Evolutionary conservation across 192 early-diverging fungal genomes (phyloP).

Genomic region (Mortierella claussenii): DNA sequence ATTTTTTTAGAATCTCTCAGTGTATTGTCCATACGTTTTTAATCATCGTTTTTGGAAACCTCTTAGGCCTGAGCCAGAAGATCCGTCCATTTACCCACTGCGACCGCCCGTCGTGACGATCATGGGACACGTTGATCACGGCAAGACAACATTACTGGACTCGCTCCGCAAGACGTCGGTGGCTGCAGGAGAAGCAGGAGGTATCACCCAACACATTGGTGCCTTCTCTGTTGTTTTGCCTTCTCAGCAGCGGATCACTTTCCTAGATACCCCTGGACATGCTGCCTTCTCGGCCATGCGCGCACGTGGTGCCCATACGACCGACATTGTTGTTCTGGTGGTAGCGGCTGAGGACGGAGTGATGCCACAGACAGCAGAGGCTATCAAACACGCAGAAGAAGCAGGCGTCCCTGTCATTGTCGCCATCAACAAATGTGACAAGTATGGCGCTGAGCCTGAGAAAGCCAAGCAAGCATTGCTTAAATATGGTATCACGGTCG

Average conservation of each 20-base stretch:
- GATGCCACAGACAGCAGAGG: conserved; percentile 98
- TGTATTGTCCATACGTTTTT: no score
- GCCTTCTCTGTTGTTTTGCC: conserved; percentile 87
- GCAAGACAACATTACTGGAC: conserved; percentile 96
- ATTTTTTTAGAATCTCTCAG: no score
- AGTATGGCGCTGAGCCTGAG: conserved; percentile 76
- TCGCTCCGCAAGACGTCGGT: conserved; percentile 91
- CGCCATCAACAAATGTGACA: conserved; percentile 98
- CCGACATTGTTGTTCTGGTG: conserved; percentile 96
- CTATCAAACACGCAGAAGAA: conserved; percentile 89
- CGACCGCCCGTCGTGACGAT: conserved; percentile 96
- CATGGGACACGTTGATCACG: conserved; percentile 98
- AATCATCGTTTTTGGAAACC: no score
- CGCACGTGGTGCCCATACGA: conserved; percentile 90
- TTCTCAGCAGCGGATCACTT: conserved; percentile 83
- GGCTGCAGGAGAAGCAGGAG: conserved; percentile 92
- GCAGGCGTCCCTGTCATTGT: conserved; percentile 93
- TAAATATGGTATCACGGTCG: conserved; percentile 83
- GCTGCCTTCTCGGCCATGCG: conserved; percentile 96
- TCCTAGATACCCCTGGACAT: conserved; percentile 97
- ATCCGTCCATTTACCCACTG: conserved; percentile 76
- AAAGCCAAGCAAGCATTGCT: conserved; percentile 75
- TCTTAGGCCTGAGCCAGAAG: conserved; percentile 69
- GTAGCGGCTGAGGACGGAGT: conserved; percentile 98
- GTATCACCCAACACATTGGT: conserved; percentile 99